phyloP scores from a whole-genome alignment of 2,329 filamentous ascomycete species.

The Aschersonia sp. region DNA sequence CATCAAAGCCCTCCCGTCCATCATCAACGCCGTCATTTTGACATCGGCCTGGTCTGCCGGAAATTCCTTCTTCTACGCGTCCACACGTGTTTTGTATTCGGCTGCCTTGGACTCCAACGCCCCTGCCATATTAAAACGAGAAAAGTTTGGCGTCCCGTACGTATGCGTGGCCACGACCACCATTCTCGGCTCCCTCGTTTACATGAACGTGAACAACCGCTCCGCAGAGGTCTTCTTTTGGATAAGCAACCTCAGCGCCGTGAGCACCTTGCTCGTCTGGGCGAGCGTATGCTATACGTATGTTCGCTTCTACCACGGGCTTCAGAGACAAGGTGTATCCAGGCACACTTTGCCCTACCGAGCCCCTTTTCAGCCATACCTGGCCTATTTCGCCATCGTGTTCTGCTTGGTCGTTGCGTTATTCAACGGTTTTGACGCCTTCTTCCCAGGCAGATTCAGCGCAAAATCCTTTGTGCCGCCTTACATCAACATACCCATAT shows the following conservation, averaged over 20 bases:
- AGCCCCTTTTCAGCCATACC: slow-evolving; percentile 51
- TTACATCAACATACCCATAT: slow-evolving; percentile 58
- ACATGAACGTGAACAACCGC: slow-evolving; percentile 41
- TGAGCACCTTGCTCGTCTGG: slow-evolving; percentile 58
- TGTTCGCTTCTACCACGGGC: slow-evolving; percentile 53
- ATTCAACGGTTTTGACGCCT: slow-evolving; percentile 60
- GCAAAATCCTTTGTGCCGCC: slow-evolving; percentile 45
- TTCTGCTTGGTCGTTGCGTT: slow-evolving; percentile 48
- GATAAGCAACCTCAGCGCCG: slow-evolving; percentile 48
- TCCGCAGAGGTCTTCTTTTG: slow-evolving; percentile 47
- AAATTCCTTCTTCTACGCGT: slow-evolving; percentile 40
- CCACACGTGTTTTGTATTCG: slow-evolving; percentile 31
- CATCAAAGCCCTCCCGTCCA: slow-evolving; percentile 28
- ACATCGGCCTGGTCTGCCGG: slow-evolving; percentile 45
- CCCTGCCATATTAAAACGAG: slow-evolving; percentile 20
- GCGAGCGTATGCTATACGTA: slow-evolving; percentile 54
- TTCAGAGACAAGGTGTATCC: slow-evolving; percentile 49
- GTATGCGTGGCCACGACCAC: slow-evolving; percentile 15
- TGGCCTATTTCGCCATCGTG: slow-evolving; percentile 47
- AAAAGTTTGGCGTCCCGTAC: slow-evolving; percentile 16
- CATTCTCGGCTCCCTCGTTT: slow-evolving; percentile 51
- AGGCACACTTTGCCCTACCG: slow-evolving; percentile 52
- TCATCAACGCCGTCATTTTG: slow-evolving; percentile 44
- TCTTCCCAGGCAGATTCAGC: slow-evolving; percentile 38
- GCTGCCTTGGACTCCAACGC: slow-evolving; percentile 27